These are phyloP conservation scores for Plasmodium coatneyi DNA, from an alignment of 169 alveolate species.

Conservation along the genomic window DNA sequence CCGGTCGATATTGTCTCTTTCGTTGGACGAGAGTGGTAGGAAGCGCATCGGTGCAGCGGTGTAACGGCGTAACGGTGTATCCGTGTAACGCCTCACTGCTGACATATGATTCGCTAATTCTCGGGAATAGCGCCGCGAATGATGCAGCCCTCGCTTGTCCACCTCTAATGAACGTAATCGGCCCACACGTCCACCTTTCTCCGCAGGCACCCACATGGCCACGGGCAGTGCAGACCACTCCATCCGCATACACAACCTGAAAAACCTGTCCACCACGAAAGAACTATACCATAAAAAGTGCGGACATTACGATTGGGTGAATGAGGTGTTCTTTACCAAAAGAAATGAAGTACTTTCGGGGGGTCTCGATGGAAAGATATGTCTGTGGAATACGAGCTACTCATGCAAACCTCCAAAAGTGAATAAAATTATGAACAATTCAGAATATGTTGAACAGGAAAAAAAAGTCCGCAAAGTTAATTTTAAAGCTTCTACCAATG, in stretches of 20 bases:
- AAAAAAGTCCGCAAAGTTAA: constrained; percentile 44
- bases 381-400: constrained; percentile 71
- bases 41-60: not conserved
- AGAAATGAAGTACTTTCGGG: constrained; percentile 76
- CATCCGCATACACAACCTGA: constrained; percentile 64
- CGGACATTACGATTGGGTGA: constrained; percentile 75
- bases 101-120: not conserved
- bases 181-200: not conserved
- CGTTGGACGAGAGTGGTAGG: constrained; percentile 74
- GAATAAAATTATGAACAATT: constrained; percentile 57
- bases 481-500: constrained; percentile 68
- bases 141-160: not conserved
- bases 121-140: not conserved
- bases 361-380: constrained; percentile 74
- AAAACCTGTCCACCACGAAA: constrained; percentile 34
- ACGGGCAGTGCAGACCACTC: constrained; percentile 75
- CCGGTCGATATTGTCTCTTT: constrained; percentile 46
- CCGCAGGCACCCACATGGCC: constrained; percentile 71
- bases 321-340: constrained; percentile 69
- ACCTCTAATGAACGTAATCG: not conserved
- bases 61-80: not conserved
- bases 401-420: constrained; percentile 49
- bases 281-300: constrained; percentile 75
- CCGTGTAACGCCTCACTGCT: not conserved
- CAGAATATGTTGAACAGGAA: constrained; percentile 71